Percentiles rank a stretch among this genome's conserved stretches.
Evolutionary conservation across 192 early-diverging fungal species (phyloP).

Genomic region (Rhizophagus sp.): DNA sequence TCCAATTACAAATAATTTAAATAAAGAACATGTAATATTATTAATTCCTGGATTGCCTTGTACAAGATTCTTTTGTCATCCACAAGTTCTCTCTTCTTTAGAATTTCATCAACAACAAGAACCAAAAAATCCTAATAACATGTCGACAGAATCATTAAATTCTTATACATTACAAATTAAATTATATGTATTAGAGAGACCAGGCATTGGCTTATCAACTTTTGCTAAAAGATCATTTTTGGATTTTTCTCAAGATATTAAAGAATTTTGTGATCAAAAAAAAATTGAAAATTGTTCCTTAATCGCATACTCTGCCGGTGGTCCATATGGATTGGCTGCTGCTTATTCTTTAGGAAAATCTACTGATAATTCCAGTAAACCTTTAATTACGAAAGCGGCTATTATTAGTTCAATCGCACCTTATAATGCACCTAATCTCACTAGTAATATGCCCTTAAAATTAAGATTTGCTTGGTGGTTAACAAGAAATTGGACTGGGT

Average conservation of each 20-base stretch:
- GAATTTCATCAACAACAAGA: no score
- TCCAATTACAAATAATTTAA: neutral
- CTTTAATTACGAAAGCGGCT: conserved; percentile 11
- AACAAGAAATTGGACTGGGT: neutral
- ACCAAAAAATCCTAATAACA: neutral
- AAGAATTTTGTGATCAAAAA: conserved; percentile 28
- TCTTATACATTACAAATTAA: conserved; percentile 5
- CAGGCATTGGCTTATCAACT: conserved; percentile 33
- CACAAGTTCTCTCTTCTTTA: conserved; percentile 8
- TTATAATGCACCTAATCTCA: conserved; percentile 8
- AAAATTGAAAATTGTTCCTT: conserved; percentile 15
- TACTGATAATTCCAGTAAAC: neutral
- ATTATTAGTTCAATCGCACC: conserved; percentile 32
- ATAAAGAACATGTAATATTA: conserved; percentile 17
- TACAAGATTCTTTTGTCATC: conserved; percentile 30
- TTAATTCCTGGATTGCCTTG: conserved; percentile 28
- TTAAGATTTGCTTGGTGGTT: conserved; percentile 34
- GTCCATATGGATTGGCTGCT: conserved; percentile 25
- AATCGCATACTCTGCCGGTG: conserved; percentile 33
- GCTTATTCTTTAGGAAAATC: conserved; percentile 21
- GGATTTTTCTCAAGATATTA: conserved; percentile 30
- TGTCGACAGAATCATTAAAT: neutral
- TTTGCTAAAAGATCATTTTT: conserved; percentile 23
- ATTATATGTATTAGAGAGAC: conserved; percentile 31
- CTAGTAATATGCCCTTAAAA: conserved; percentile 21